Evolutionary conservation across 768 basidiomycete genomes (phyloP).

Genomic region (Phaffia tasmanica): DNA sequence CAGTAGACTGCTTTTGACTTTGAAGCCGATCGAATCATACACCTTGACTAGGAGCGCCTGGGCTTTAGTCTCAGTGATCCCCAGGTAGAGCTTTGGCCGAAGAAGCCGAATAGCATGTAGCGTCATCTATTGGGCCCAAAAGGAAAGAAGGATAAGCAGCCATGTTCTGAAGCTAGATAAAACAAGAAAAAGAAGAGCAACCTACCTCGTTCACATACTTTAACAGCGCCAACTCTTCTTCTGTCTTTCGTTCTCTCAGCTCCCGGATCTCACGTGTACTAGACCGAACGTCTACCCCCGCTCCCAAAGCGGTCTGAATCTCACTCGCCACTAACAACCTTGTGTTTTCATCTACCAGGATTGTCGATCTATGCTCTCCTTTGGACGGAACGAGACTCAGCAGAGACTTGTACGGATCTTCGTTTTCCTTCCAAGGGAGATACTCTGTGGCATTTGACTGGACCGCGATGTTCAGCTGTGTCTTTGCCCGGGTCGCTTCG

Average conservation of each 20-base stretch:
- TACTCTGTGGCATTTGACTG: too few relatives aligned
- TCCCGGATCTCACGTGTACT: slow-evolving; percentile 43
- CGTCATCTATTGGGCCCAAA: slow-evolving; percentile 48
- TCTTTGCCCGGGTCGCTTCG: slow-evolving; percentile 58
- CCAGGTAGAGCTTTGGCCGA: slow-evolving; percentile 51
- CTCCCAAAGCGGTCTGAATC: slow-evolving; percentile 34
- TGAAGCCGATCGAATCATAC: slow-evolving; percentile 51
- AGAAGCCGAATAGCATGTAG: slow-evolving; percentile 61
- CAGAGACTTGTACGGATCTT: slow-evolving; percentile 53
- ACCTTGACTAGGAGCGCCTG: slow-evolving; percentile 49
- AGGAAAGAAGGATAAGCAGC: slow-evolving; percentile 9
- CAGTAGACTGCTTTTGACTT: slow-evolving; percentile 47
- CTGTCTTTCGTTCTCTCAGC: slow-evolving; percentile 63
- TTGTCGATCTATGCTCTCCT: slow-evolving; percentile 31
- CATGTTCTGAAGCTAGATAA: background rate
- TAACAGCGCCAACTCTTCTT: slow-evolving; percentile 57
- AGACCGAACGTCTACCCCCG: background rate
- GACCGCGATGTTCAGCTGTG: slow-evolving; percentile 47
- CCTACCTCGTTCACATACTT: slow-evolving; percentile 68
- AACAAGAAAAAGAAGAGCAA: background rate
- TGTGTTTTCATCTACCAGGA: slow-evolving; percentile 54
- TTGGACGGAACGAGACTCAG: slow-evolving; percentile 38
- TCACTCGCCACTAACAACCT: slow-evolving; percentile 59
- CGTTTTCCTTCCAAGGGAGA: slow-evolving; percentile 50
- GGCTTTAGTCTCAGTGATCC: slow-evolving; percentile 66